Percentiles rank a stretch among this genome's conserved stretches.
phyloP scores from a whole-genome alignment of 169 alveolate genomes.

The Plasmodium vinckei region DNA sequence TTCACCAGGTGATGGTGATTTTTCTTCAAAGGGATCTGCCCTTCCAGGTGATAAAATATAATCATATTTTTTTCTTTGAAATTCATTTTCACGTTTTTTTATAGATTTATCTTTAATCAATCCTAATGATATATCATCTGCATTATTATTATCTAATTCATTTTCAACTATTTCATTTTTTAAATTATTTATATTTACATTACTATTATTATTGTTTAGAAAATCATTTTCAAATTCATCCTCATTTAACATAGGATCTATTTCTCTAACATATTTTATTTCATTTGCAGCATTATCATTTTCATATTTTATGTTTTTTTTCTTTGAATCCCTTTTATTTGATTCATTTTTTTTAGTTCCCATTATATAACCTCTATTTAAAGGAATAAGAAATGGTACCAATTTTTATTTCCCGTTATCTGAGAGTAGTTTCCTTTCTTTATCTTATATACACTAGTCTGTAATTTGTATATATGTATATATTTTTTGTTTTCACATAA shows the following conservation, averaged over 20 bases:
- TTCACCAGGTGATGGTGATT: conserved; percentile 81
- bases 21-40: conserved; percentile 87
- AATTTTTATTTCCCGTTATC: too few species aligned
- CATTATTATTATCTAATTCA: conserved; percentile 20
- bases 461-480: too few species aligned
- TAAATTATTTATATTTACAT: conserved; percentile 10
- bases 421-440: too few species aligned
- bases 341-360: conserved; percentile 7
- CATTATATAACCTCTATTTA: not conserved
- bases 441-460: too few species aligned
- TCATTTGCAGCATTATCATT: not conserved
- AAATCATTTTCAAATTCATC: conserved; percentile 6
- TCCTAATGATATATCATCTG: conserved; percentile 25
- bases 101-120: conserved; percentile 78
- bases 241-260: conserved; percentile 21
- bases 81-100: conserved; percentile 80
- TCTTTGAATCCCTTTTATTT: not conserved
- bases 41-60: conserved; percentile 88
- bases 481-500: too few species aligned
- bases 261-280: conserved; percentile 31
- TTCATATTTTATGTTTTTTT: not conserved
- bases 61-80: conserved; percentile 78
- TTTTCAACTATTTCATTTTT: conserved; percentile 28
- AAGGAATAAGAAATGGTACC: too few species aligned
- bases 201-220: not conserved